Percentiles rank a stretch among this genome's conserved stretches.
phyloP scores from a whole-genome alignment of 2,329 filamentous ascomycete species.

The Cordyceps fumosorosea region DNA sequence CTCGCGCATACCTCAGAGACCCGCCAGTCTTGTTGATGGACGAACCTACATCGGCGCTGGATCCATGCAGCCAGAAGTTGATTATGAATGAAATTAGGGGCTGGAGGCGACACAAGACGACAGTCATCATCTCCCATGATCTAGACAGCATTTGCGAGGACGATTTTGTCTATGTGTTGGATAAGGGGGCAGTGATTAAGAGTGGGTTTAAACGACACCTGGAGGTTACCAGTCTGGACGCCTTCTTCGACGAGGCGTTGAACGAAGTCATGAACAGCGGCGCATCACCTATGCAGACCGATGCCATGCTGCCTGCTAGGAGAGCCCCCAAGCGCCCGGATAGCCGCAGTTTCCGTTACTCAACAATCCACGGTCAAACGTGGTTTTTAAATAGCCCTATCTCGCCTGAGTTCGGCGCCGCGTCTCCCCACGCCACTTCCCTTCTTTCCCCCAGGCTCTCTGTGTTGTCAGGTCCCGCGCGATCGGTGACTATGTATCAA shows the following conservation, averaged over 20 bases:
- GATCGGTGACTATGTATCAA: not conserved
- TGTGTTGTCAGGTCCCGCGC: not conserved
- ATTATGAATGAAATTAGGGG: conserved; percentile 69
- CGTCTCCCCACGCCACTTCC: not conserved
- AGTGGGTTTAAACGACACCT: conserved; percentile 58
- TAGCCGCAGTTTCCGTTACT: not conserved
- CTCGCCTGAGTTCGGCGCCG: not conserved
- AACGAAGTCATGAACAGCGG: not conserved
- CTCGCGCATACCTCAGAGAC: conserved; percentile 69
- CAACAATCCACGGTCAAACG: not conserved
- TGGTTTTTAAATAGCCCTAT: not conserved
- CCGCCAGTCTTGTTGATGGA: conserved; percentile 79
- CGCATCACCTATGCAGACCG: not conserved
- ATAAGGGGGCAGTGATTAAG: conserved; percentile 60
- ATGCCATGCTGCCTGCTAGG: not conserved
- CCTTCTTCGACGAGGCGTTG: not conserved
- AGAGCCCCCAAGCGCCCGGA: not conserved
- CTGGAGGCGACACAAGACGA: conserved; percentile 78
- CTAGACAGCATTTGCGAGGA: conserved; percentile 63
- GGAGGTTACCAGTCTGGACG: not conserved
- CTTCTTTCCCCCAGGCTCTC: not conserved
- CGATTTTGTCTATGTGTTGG: conserved; percentile 77
- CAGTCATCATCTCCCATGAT: conserved; percentile 90
- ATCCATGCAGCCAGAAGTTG: conserved; percentile 59
- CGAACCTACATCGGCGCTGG: conserved; percentile 80